phyloP scores from a whole-genome alignment of 306 rosid species.

The Nissolia schottii region DNA sequence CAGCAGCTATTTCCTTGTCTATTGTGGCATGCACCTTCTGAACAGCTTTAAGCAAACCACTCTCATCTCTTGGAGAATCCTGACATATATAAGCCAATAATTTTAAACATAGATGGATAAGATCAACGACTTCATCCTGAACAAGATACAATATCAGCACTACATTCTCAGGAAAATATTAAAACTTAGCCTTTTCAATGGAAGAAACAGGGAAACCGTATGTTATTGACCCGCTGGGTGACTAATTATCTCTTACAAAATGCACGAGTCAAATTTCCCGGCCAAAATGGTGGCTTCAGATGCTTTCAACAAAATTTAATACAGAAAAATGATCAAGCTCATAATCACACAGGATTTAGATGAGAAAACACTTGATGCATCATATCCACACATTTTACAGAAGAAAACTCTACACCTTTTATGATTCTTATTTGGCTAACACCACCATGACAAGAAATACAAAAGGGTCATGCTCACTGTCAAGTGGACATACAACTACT shows the following conservation, averaged over 20 bases:
- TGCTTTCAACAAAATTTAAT: background rate
- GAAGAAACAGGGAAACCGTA: background rate
- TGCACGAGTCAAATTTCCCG: background rate
- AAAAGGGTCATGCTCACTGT: background rate
- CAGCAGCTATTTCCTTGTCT: constrained; percentile 81
- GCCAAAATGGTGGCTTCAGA: background rate
- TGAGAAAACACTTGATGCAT: background rate
- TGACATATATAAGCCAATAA: constrained; percentile 22
- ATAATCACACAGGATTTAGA: background rate
- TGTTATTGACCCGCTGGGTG: background rate
- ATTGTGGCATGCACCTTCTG: constrained; percentile 69
- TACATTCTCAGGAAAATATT: background rate
- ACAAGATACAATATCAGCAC: background rate
- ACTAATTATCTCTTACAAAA: background rate
- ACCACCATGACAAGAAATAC: background rate
- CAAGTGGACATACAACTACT: background rate
- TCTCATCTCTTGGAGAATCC: constrained; percentile 73
- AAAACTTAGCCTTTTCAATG: background rate
- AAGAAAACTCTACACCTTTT: background rate
- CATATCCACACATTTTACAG: background rate
- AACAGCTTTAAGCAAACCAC: constrained; percentile 69
- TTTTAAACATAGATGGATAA: constrained; percentile 6
- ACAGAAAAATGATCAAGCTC: constrained; percentile 8
- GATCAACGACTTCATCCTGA: constrained; percentile 5
- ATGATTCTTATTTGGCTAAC: background rate